These are phyloP conservation scores for Zygosaccharomyces siamensis DNA, from an alignment of 805 yeast genomes.

Conservation along the genomic window DNA sequence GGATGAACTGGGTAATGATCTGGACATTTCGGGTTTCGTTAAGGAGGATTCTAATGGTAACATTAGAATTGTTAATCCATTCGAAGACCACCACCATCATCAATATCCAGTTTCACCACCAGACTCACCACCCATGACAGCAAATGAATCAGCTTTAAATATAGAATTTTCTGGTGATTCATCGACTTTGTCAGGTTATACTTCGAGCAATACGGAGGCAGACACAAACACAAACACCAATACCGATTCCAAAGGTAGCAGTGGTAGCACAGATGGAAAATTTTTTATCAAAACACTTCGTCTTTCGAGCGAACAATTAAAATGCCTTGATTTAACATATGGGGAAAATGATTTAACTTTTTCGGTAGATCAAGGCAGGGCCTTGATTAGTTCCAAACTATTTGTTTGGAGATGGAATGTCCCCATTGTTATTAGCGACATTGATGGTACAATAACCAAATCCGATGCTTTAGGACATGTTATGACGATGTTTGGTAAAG, in stretches of 20 bases:
- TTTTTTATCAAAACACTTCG: conserved; percentile 81
- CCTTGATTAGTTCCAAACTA: conserved; percentile 66
- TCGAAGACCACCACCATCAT: conserved; percentile 16
- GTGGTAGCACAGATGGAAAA: conserved; percentile 9
- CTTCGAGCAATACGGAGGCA: conserved; percentile 13
- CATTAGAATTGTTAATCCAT: conserved; percentile 48
- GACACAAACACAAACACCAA: conserved; percentile 10
- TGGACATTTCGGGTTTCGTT: conserved; percentile 43
- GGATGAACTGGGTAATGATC: conserved; percentile 64
- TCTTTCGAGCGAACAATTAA: conserved; percentile 84
- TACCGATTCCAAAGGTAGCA: conserved; percentile 15
- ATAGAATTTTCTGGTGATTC: conserved; percentile 12
- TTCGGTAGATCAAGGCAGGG: conserved; percentile 76
- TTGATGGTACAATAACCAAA: conserved; percentile 96
- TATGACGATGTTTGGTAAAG: conserved; percentile 85
- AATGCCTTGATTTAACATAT: conserved; percentile 60
- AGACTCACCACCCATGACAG: conserved; percentile 21
- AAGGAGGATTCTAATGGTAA: conserved; percentile 64
- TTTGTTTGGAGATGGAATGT: conserved; percentile 78
- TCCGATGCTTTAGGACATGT: conserved; percentile 98
- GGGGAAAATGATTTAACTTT: conserved; percentile 80
- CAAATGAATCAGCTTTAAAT: conserved; percentile 16
- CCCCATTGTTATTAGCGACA: conserved; percentile 93
- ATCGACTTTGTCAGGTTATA: conserved; percentile 9
- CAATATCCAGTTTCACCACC: conserved; percentile 16